Evolutionary conservation across 177 flowering plant genomes (phyloP).

Genomic region (Telopea speciosissima): DNA sequence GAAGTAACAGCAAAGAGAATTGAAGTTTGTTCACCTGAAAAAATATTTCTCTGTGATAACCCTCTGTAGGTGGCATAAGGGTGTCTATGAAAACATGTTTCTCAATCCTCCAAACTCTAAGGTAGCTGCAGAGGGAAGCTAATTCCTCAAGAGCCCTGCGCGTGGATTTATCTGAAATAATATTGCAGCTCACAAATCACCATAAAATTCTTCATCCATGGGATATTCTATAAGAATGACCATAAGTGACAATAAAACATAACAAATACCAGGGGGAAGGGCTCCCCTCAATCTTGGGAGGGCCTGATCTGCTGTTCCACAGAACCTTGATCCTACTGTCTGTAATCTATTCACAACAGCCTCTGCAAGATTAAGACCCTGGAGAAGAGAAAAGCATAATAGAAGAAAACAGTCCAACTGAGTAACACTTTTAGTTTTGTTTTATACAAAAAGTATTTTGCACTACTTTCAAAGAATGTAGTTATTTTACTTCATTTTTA

Average conservation of each 20-base stretch:
- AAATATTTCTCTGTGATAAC: constrained; percentile 61
- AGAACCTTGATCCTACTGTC: constrained; percentile 79
- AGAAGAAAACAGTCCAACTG: not conserved
- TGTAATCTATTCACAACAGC: constrained; percentile 84
- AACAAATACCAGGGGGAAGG: constrained; percentile 60
- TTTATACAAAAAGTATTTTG: not conserved
- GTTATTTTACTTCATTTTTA: too few relatives aligned
- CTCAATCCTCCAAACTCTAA: constrained; percentile 79
- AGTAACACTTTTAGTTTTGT: too few relatives aligned
- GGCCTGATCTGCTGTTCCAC: constrained; percentile 79
- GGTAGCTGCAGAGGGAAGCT: constrained; percentile 58
- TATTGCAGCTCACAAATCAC: constrained; percentile 4
- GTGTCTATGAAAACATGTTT: constrained; percentile 58
- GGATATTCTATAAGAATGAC: constrained; percentile 2
- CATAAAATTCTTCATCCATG: constrained; percentile 1
- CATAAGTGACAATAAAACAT: not conserved
- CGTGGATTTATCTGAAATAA: constrained; percentile 59
- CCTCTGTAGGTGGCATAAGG: constrained; percentile 83
- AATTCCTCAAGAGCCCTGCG: constrained; percentile 87
- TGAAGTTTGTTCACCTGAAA: constrained; percentile 56
- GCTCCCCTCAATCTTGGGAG: constrained; percentile 94
- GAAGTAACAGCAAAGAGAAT: not conserved
- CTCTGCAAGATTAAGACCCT: constrained; percentile 80
- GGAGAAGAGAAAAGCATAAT: constrained; percentile 10
- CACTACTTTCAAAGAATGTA: not conserved